These are phyloP conservation scores for Pisolithus microcarpus DNA, from an alignment of 768 basidiomycete genomes.

Conservation along the genomic window DNA sequence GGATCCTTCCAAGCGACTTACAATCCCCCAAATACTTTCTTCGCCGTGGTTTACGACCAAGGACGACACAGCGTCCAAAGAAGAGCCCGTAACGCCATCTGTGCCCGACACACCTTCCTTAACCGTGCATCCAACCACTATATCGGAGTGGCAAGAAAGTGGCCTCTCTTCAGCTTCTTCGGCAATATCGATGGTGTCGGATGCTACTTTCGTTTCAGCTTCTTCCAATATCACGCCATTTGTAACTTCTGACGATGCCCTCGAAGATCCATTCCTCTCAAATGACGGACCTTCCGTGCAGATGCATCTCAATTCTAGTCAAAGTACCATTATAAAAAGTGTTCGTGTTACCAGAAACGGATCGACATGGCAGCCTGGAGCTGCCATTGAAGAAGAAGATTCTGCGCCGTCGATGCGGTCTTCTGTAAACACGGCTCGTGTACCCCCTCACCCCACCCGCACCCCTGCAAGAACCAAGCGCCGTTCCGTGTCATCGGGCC, in stretches of 20 bases:
- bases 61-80: conserved; percentile 5
- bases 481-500: conserved; percentile 84
- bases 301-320: conserved; percentile 49
- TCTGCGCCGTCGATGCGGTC: conserved; percentile 19
- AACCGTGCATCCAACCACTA: conserved; percentile 15
- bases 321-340: conserved; percentile 51
- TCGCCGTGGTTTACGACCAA: conserved; percentile 77
- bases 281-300: conserved; percentile 13
- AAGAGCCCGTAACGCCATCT: conserved; percentile 26
- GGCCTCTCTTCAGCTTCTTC: conserved; percentile 39
- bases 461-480: conserved; percentile 95
- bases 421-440: conserved; percentile 15
- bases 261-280: conserved; percentile 19
- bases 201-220: conserved; percentile 47
- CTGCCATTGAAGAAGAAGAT: conserved; percentile 48
- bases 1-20: conserved; percentile 67
- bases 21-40: conserved; percentile 77
- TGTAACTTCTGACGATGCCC: conserved; percentile 35
- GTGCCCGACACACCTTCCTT: conserved; percentile 24
- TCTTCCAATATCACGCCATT: conserved; percentile 46
- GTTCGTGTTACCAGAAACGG: conserved; percentile 21
- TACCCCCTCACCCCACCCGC: conserved; percentile 64
- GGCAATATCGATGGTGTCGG: conserved; percentile 34
- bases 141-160: conserved; percentile 8
- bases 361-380: conserved; percentile 37